Evolutionary conservation across 352 stramenopile genomes (phyloP).

Genomic region (Hyaloperonospora arabidopsidis): DNA sequence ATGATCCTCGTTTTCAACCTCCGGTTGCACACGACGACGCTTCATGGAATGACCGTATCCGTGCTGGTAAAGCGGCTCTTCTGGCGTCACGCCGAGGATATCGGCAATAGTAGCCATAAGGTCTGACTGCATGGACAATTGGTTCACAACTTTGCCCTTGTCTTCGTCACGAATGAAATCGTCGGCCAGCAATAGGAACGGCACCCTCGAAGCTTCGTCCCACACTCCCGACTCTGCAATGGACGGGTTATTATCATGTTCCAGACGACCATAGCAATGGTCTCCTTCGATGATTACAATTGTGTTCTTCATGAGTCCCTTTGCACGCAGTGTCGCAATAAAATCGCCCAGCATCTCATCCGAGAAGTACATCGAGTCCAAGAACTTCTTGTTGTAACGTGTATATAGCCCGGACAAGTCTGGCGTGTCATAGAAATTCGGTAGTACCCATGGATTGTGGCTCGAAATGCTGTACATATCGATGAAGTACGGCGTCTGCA

Average conservation of each 20-base stretch:
- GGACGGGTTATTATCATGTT: conserved; percentile 65
- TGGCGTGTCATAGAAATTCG: conserved; percentile 36
- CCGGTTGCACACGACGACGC: conserved; percentile 26
- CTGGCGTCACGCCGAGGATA: conserved; percentile 42
- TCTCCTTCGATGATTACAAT: conserved; percentile 65
- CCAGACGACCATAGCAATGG: conserved; percentile 55
- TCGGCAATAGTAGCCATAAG: conserved; percentile 67
- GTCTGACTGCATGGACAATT: conserved; percentile 66
- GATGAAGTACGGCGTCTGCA: conserved; percentile 65
- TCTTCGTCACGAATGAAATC: conserved; percentile 44
- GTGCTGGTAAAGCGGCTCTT: conserved; percentile 52
- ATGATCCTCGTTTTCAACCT: conserved; percentile 19
- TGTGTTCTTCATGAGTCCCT: conserved; percentile 64
- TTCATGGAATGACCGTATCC: conserved; percentile 67
- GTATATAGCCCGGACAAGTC: conserved; percentile 53
- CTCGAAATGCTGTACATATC: conserved; percentile 75
- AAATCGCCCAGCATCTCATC: conserved; percentile 62
- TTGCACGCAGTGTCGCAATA: conserved; percentile 37
- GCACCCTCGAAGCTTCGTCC: conserved; percentile 53
- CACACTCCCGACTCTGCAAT: conserved; percentile 53
- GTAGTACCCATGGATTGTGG: conserved; percentile 55
- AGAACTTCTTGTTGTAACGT: conserved; percentile 57
- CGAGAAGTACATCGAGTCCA: conserved; percentile 64
- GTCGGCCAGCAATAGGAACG: conserved; percentile 60
- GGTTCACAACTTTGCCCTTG: conserved; percentile 39